Evolutionary conservation across 495 filamentous ascomycete genomes (phyloP), one percentile per base, ranked within the genome.

Genomic region (Aspergillus avenaceus): DNA sequence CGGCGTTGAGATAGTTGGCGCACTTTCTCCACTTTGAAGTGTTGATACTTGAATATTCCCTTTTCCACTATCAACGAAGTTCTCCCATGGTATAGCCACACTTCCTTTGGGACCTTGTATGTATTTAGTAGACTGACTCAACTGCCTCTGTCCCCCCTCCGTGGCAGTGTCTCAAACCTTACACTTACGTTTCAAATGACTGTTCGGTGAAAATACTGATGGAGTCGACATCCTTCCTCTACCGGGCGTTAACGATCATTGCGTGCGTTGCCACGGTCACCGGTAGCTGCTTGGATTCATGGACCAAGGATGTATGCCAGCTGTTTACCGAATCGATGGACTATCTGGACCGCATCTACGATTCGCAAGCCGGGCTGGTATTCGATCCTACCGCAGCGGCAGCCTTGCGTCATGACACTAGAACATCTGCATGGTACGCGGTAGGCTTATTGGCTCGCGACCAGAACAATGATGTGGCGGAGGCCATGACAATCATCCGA

Each of bases 361-460:
- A 57, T n/a, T 50, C 45, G 2, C 14, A 22, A 0, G 49, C 44
- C 21, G 43, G 34, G 5, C 53, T 53, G 14, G 28, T 64, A 41
- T 67, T 59, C 41, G 60, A 59, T 36, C 50, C 61, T 4, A 42
- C 40, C 8, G 59, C 53, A 1, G 62, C 59, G 8, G 46, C 58
- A 3, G 56, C 64, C 5, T 37, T 55, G 32, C 46, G 52, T 27
- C 64, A 72, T 19, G 69, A 71, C 27, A 69, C 62, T 21, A 59
- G 71, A 18, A 61, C 62, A 23, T 62, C 59, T 0, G 64, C 62
- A 2, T 72, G 71, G 71, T 72, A 74, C 60, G 62, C 67, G 0
- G 56, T 66, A 13, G 67, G 69, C 13, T 42, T 74, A 21, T 54
- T 74, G 12, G 63, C 65, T 8, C 56, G 71, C n/a, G 71, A 74